Percentiles rank a stretch among this genome's conserved stretches.
phyloP scores from a whole-genome alignment of 768 basidiomycete species.

The Suillus fuscotomentosus region DNA sequence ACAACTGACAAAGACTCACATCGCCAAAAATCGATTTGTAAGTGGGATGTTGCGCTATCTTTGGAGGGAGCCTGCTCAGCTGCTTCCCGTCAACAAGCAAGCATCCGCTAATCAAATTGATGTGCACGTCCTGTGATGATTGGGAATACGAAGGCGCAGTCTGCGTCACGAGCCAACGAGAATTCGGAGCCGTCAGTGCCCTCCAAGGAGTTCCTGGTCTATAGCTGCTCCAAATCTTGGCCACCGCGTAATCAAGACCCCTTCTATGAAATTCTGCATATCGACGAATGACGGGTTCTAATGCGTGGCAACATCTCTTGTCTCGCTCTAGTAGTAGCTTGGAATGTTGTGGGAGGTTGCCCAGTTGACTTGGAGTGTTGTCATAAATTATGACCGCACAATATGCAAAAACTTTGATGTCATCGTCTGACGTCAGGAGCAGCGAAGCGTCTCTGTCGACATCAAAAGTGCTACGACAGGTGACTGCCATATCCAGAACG shows the following conservation, averaged over 20 bases:
- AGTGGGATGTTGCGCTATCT: conserved; percentile 16
- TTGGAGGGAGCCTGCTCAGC: conserved; percentile 20
- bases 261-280: conserved; percentile 1
- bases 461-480: conserved; percentile 36
- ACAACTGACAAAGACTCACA: conserved; percentile 8
- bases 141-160: conserved; percentile 11
- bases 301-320: conserved; percentile 23
- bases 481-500: conserved; percentile 36
- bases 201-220: conserved; percentile 23
- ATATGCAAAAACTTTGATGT: conserved; percentile 22
- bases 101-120: conserved; percentile 23
- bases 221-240: conserved; percentile 23
- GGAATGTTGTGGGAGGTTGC: conserved; percentile 8
- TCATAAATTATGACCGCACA: conserved; percentile 26
- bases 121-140: conserved; percentile 20
- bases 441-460: conserved; percentile 14
- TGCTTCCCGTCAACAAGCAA: conserved; percentile 27
- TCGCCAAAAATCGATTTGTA: conserved; percentile 22
- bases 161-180: conserved; percentile 21
- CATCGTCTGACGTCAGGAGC: conserved; percentile 19
- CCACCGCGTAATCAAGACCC: conserved; percentile 20
- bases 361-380: conserved; percentile 18
- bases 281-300: conserved; percentile 16
- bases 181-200: conserved; percentile 7
- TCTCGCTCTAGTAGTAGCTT: conserved; percentile 29